Evolutionary conservation across 2,329 filamentous ascomycete genomes (phyloP).

Genomic region (Botrytis paeoniae): DNA sequence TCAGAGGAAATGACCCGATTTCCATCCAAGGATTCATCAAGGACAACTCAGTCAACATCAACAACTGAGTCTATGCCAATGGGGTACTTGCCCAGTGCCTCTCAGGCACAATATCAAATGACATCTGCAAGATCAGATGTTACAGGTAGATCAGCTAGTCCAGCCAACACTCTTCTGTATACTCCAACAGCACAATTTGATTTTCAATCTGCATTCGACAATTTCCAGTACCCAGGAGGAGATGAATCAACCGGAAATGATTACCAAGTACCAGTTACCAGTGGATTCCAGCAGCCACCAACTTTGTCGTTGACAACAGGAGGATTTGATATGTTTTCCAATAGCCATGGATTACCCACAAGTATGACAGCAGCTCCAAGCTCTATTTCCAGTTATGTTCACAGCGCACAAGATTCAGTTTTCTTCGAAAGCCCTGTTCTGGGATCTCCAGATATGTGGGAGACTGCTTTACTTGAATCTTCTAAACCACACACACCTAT

Average conservation of each 20-base stretch:
- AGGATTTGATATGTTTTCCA: conserved; percentile 30
- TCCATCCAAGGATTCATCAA: conserved; percentile 35
- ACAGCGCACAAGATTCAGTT: conserved; percentile 25
- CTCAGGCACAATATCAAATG: conserved; percentile 36
- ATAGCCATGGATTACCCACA: conserved; percentile 23
- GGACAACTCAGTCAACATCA: conserved; percentile 29
- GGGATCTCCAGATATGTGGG: conserved; percentile 33
- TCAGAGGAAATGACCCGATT: conserved; percentile 34
- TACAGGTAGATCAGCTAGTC: conserved; percentile 36
- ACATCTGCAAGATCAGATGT: conserved; percentile 36
- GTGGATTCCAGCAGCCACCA: conserved; percentile 24
- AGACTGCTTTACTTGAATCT: conserved; percentile 32
- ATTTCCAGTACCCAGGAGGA: conserved; percentile 31
- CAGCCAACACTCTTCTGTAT: conserved; percentile 33
- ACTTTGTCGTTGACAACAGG: conserved; percentile 28
- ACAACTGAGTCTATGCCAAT: conserved; percentile 32
- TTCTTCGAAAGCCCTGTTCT: conserved; percentile 27
- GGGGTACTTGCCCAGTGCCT: conserved; percentile 32
- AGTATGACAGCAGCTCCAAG: conserved; percentile 24
- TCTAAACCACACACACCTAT: conserved; percentile 31
- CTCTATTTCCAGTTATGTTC: conserved; percentile 27
- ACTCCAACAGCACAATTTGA: conserved; percentile 35
- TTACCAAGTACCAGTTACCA: conserved; percentile 30
- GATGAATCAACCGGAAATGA: conserved; percentile 32
- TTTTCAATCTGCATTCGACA: conserved; percentile 31